Percentiles rank a stretch among this genome's conserved stretches.
Evolutionary conservation across 106 monocot genomes (phyloP).

Genomic region (Dendrobium huoshanense): DNA sequence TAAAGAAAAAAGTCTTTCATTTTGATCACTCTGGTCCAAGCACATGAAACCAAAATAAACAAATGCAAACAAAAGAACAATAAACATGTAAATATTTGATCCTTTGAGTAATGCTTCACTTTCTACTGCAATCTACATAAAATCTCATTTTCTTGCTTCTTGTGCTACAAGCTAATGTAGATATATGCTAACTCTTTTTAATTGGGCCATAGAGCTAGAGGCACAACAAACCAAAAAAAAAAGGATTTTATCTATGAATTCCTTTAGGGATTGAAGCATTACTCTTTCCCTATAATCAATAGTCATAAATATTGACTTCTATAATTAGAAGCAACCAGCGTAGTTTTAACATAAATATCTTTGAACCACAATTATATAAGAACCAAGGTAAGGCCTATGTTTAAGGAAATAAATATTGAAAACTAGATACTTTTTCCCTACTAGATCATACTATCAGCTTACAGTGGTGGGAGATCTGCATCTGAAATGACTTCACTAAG

Average conservation of each 20-base stretch:
- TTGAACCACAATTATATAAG: not conserved
- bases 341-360: not conserved
- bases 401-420: not conserved
- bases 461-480: constrained; percentile 51
- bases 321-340: not conserved
- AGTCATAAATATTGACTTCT: not conserved
- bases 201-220: not conserved
- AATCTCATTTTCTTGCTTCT: not conserved
- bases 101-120: not conserved
- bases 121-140: not conserved
- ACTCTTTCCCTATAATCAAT: not conserved
- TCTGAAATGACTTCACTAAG: constrained; percentile 65
- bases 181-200: not conserved
- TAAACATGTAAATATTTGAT: not conserved
- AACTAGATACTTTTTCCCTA: not conserved
- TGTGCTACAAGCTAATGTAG: not conserved
- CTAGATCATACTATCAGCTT: constrained; percentile 20
- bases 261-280: not conserved
- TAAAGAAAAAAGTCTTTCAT: not conserved
- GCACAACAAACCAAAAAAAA: not conserved
- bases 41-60: not conserved
- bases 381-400: not conserved
- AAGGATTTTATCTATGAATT: not conserved
- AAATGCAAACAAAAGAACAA: not conserved
- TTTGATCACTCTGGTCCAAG: not conserved